Conservation (phyloP, 495 filamentous ascomycete genomes). For the Podospora conica region DNA sequence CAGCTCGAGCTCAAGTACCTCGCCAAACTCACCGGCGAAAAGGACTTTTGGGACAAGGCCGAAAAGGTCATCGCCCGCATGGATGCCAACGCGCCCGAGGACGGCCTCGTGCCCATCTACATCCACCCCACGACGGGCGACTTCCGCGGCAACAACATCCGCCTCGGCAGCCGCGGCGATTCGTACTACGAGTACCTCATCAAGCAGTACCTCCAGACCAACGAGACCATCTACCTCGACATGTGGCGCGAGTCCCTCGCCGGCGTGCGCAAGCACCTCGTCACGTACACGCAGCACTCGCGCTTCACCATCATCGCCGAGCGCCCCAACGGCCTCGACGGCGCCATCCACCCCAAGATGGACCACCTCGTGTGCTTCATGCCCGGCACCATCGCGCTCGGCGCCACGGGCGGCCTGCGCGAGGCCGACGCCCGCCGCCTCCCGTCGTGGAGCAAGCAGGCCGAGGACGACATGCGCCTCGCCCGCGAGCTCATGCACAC, state of each 20-base stretch:
- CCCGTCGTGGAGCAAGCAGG: constrained; percentile 63
- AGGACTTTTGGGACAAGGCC: constrained; percentile 79
- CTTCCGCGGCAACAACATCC: constrained; percentile 79
- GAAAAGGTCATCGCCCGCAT: constrained; percentile 89
- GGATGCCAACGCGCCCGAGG: constrained; percentile 67
- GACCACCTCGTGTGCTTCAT: constrained; percentile 97
- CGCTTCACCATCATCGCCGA: constrained; percentile 83
- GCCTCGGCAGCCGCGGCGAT: constrained; percentile 87
- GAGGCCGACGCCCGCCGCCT: constrained; percentile 68
- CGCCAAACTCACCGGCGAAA: constrained; percentile 88
- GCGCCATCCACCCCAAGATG: constrained; percentile 76
- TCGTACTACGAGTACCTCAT: constrained; percentile 98
- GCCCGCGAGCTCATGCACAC: constrained; percentile 89
- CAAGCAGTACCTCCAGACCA: constrained; percentile 94
- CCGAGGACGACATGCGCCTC: constrained; percentile 81
- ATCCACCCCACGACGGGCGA: constrained; percentile 71
- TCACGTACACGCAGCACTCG: constrained; percentile 77
- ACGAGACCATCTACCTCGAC: constrained; percentile 73
- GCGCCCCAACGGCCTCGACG: constrained; percentile 65
- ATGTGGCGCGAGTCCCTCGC: constrained; percentile 86
- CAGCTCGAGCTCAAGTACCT: constrained; percentile 98
- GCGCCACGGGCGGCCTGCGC: constrained; percentile 69
- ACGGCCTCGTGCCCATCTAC: constrained; percentile 87
- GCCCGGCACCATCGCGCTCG: constrained; percentile 90
- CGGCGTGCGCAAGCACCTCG: constrained; percentile 84